Conservation (phyloP, 768 basidiomycete species). For the Tylopilus balloui region DNA sequence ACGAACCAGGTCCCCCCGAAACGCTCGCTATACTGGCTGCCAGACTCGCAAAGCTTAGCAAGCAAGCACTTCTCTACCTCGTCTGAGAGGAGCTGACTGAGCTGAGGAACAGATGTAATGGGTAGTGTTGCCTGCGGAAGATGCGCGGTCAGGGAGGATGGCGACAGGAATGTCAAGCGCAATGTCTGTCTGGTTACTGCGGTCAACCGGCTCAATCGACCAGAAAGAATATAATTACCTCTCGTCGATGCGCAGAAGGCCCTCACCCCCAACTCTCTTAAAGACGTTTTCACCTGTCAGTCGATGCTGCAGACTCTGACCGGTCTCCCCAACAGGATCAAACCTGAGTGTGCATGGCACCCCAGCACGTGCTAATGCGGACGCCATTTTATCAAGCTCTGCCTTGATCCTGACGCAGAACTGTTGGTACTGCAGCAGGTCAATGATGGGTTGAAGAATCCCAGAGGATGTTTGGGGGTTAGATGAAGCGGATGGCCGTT, state of each 20-base stretch:
- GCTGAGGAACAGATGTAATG: constrained; percentile 71
- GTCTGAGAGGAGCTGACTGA: constrained; percentile 68
- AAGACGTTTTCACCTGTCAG: constrained; percentile 39
- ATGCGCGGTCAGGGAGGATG: constrained; percentile 73
- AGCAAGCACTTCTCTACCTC: constrained; percentile 74
- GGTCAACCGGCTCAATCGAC: background rate
- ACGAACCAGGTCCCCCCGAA: constrained; percentile 70
- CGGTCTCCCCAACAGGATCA: constrained; percentile 63
- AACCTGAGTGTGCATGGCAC: constrained; percentile 56
- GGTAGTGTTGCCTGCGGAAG: constrained; percentile 73
- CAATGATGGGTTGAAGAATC: constrained; percentile 71
- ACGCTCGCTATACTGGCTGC: constrained; percentile 48
- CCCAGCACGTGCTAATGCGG: constrained; percentile 48
- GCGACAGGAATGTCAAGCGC: constrained; percentile 71
- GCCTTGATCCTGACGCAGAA: constrained; percentile 61
- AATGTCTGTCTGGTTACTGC: constrained; percentile 54
- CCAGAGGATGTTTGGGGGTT: constrained; percentile 34
- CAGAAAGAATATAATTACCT: constrained; percentile 37
- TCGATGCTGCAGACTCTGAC: constrained; percentile 48
- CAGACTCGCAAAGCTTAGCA: constrained; percentile 63
- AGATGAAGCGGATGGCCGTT: constrained; percentile 22
- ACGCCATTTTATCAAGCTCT: constrained; percentile 51
- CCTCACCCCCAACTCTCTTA: constrained; percentile 62
- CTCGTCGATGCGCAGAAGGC: constrained; percentile 64
- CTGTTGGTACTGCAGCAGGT: constrained; percentile 72